A percentile compares a stretch with the other conserved stretches of the same genome.
Conservation (phyloP, 2,329 filamentous ascomycete genomes). For the Graphiopsis chlorocephala region DNA sequence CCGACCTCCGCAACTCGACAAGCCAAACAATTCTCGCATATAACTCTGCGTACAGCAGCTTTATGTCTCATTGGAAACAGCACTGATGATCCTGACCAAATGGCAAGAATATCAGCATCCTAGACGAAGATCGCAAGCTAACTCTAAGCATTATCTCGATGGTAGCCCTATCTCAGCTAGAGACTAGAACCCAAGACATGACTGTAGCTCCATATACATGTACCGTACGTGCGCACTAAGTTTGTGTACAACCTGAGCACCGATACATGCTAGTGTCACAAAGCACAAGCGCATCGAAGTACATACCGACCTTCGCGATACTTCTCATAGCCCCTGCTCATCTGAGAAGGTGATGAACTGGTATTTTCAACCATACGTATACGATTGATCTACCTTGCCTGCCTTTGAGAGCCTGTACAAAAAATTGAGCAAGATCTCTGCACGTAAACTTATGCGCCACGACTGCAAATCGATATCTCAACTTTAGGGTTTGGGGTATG, state of each 20-base stretch:
- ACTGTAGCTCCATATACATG: background rate
- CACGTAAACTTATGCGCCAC: background rate
- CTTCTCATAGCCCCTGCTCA: fast-evolving
- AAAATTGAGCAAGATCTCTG: background rate
- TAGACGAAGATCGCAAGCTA: background rate
- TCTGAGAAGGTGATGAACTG: background rate
- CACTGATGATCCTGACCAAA: background rate
- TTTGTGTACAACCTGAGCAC: background rate
- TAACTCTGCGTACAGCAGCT: background rate
- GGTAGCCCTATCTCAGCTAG: background rate
- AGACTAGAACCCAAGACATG: background rate
- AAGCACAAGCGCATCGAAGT: background rate
- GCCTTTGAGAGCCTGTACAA: background rate
- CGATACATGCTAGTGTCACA: background rate
- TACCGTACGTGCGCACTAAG: background rate
- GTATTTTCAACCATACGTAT: background rate
- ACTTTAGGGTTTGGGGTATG: background rate
- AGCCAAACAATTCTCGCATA: background rate
- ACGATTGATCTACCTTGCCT: background rate
- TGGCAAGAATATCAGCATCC: background rate
- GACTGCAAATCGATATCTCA: background rate
- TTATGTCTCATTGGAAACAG: background rate
- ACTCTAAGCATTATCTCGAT: background rate
- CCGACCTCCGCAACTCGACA: background rate
- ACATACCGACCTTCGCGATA: background rate